phyloP scores from a whole-genome alignment of 176 grass and related monocot genomes.

The Triticum timopheevii region DNA sequence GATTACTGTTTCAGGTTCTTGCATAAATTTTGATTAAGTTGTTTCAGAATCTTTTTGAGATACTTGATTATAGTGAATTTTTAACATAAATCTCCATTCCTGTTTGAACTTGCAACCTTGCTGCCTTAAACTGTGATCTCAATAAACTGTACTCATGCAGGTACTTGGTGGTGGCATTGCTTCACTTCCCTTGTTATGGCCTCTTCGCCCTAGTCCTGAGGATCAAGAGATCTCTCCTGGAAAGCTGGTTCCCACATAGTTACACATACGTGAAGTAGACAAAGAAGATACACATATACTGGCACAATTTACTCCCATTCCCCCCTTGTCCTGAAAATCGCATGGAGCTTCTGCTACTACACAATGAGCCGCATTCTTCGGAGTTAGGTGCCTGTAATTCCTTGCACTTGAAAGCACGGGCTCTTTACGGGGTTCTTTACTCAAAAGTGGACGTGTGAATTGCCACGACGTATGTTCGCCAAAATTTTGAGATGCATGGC shows the following conservation, averaged over 20 bases:
- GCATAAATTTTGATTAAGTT: neutral
- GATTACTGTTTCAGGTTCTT: neutral
- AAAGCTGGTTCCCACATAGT: conserved; percentile 60
- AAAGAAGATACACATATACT: neutral
- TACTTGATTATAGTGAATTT: neutral
- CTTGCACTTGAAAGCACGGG: neutral
- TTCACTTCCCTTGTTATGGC: conserved; percentile 89
- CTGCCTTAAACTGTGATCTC: neutral
- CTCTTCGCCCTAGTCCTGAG: conserved; percentile 59
- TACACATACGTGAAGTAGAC: conserved; percentile 41
- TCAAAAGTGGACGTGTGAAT: neutral
- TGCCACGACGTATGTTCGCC: neutral
- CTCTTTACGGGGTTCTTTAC: neutral
- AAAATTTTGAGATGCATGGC: neutral
- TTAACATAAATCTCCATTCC: neutral
- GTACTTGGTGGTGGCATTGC: conserved; percentile 71
- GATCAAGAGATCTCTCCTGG: conserved; percentile 57
- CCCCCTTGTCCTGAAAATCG: neutral
- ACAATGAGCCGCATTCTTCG: neutral
- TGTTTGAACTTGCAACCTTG: neutral
- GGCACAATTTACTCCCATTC: neutral
- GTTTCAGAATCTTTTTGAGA: neutral
- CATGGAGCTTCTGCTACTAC: neutral
- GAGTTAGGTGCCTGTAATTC: neutral
- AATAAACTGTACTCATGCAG: neutral